A percentile compares a stretch with the other conserved stretches of the same genome.
phyloP scores from a whole-genome alignment of 2,329 filamentous ascomycete genomes.

The Fusarium domesticum region DNA sequence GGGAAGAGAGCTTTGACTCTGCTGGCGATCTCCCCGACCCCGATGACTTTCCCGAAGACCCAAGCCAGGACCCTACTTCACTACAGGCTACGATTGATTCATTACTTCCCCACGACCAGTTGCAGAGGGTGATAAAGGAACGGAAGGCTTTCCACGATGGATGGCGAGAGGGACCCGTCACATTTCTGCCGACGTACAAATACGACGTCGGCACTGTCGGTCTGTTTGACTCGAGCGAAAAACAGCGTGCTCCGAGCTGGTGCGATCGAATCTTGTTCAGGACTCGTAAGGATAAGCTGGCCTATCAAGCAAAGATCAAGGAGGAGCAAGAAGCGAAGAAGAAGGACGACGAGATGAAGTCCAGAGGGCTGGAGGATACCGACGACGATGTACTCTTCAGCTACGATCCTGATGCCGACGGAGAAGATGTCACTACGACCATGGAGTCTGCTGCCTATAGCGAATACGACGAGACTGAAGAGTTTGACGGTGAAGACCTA shows the following conservation, averaged over 20 bases:
- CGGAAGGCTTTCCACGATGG: conserved; percentile 86
- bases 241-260: conserved; percentile 90
- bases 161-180: conserved; percentile 85
- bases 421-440: conserved; percentile 39
- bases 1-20: conserved; percentile 40
- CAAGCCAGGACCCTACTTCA: conserved; percentile 75
- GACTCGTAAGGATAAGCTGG: conserved; percentile 66
- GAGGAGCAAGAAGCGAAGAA: conserved; percentile 66
- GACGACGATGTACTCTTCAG: conserved; percentile 86
- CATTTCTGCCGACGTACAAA: conserved; percentile 93
- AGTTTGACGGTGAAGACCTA: conserved; percentile 46
- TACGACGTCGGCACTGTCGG: conserved; percentile 94
- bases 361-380: conserved; percentile 67
- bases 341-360: conserved; percentile 82
- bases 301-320: conserved; percentile 59
- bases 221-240: conserved; percentile 93
- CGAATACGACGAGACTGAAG: conserved; percentile 51
- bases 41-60: conserved; percentile 65
- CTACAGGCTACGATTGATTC: conserved; percentile 86
- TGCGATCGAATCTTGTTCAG: conserved; percentile 91
- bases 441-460: conserved; percentile 53
- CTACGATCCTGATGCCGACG: conserved; percentile 80
- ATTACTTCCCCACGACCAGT: conserved; percentile 84
- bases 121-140: conserved; percentile 68
- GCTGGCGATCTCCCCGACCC: conserved; percentile 53